Evolutionary conservation across 352 stramenopile genomes (phyloP), one percentile per base, ranked within the genome.

Genomic region (Phytophthora rubi): DNA sequence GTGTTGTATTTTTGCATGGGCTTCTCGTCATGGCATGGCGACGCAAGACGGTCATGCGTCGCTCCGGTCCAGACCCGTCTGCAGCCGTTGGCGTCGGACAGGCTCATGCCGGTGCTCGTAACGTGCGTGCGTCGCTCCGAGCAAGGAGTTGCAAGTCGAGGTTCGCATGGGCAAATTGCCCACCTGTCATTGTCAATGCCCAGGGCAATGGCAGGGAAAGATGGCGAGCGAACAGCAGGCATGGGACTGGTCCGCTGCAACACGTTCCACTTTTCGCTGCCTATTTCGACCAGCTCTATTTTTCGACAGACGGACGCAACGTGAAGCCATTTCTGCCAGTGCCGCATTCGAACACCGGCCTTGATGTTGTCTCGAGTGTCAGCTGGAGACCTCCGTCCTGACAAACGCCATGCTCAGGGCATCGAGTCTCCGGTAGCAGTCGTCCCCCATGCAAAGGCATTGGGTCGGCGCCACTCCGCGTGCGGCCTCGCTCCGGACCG

Each of bases 331-430:
- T 16, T 65, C 28, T 37, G 54, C 28, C 39, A 61, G 26, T 66
- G 26, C 61, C 42, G 7, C 51, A 4, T 28, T 55, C 16, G 18
- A 21, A 21, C 39, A 21, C 16, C 18, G 12, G 3, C 6, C 21
- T 52, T 6, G 23, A 76, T 76, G 69, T 32, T 76, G 69, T 65
- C 63, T 28, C 47, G 58, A 32, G 63, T 72, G 32, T 54, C 63
- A 61, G 56, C 63, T 12, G 45, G 30, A 63, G 52, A 55, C 16
- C 6, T 18, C 12, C 44, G 5, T 59, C 16, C 53, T 18, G 18
- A 35, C 49, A 70, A 75, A 15, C 30, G 63, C 23, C 9, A 32
- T 6, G 54, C 51, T 30, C 62, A 57, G 35, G 62, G 23, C 28
- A 7, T 35, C 42, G 21, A 53, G 7, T 30, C 18, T 30, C 47